Conservation (phyloP, 1,284 basidiomycete genomes). For the Puccinia hordei region DNA sequence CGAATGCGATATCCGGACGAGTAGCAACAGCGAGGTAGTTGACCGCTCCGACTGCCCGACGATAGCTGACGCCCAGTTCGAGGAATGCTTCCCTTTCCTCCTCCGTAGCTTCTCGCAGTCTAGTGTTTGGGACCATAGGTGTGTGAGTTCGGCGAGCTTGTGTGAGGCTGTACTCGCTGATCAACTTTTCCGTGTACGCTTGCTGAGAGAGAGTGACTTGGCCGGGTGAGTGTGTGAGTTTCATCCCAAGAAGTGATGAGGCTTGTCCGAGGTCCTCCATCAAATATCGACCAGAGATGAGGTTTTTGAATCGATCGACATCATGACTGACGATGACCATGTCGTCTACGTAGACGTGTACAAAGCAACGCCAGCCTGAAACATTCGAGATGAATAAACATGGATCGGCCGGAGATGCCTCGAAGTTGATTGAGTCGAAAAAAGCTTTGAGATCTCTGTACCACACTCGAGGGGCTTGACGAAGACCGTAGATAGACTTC, state of each 20-base stretch:
- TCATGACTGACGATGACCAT: not conserved
- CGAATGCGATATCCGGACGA: constrained; percentile 1
- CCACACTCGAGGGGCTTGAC: constrained; percentile 22
- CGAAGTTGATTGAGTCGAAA: not conserved
- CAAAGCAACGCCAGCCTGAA: not conserved
- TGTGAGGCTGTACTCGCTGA: not conserved
- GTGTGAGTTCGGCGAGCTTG: not conserved
- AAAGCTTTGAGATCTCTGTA: not conserved
- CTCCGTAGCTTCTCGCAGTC: not conserved
- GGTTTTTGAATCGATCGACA: not conserved
- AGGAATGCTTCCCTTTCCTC: not conserved
- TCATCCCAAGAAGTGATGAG: no score
- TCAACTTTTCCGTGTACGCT: not conserved
- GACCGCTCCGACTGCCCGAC: not conserved
- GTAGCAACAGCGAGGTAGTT: not conserved
- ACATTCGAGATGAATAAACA: constrained; percentile 3
- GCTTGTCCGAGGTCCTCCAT: constrained; percentile 10
- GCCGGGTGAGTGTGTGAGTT: not conserved
- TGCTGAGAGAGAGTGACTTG: not conserved
- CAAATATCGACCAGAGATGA: not conserved
- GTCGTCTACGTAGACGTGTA: no score
- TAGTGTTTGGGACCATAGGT: not conserved
- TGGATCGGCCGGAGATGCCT: not conserved
- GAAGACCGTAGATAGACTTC: no score
- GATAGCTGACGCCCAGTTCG: not conserved